phyloP scores from a whole-genome alignment of 1,284 basidiomycete species.

The Laetiporus sulphureus region DNA sequence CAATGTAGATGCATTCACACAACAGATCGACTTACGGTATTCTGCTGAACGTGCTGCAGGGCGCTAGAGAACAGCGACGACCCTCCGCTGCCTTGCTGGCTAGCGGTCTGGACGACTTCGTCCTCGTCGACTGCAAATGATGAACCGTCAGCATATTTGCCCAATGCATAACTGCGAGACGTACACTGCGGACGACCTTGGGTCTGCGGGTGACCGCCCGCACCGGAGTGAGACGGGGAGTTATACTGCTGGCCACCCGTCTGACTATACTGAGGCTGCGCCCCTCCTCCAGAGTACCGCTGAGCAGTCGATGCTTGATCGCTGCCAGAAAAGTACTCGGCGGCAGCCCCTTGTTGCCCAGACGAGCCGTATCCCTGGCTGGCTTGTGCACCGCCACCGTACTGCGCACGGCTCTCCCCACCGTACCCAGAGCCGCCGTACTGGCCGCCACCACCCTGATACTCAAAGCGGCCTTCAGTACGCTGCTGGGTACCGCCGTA shows the following conservation, averaged over 20 bases:
- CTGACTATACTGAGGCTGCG: slow-evolving; percentile 27
- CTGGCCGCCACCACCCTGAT: too few species aligned
- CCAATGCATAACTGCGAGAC: slow-evolving; percentile 10
- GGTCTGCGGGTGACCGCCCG: slow-evolving; percentile 9
- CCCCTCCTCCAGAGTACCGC: too few species aligned
- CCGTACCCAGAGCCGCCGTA: too few species aligned
- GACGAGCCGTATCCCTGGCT: too few species aligned
- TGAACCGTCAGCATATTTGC: slow-evolving; percentile 1
- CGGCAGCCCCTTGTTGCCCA: too few species aligned
- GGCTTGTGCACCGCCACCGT: too few species aligned
- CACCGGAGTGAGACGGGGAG: slow-evolving; percentile 32
- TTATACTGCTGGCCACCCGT: slow-evolving; percentile 62
- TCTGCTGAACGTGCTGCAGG: slow-evolving; percentile 41
- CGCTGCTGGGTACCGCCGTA: too few species aligned
- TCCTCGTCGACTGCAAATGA: slow-evolving; percentile 47
- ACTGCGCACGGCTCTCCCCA: too few species aligned
- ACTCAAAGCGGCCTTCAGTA: too few species aligned
- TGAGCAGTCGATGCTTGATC: too few species aligned
- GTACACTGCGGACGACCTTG: slow-evolving; percentile 26
- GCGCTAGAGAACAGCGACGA: slow-evolving; percentile 46
- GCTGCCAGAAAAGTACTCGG: too few species aligned
- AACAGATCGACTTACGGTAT: slow-evolving; percentile 35
- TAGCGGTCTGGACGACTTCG: slow-evolving; percentile 45
- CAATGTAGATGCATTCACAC: too few species aligned
- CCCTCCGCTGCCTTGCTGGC: slow-evolving; percentile 44